Evolutionary conservation across 306 rosid genomes (phyloP).

Genomic region (Lupinus albus): DNA sequence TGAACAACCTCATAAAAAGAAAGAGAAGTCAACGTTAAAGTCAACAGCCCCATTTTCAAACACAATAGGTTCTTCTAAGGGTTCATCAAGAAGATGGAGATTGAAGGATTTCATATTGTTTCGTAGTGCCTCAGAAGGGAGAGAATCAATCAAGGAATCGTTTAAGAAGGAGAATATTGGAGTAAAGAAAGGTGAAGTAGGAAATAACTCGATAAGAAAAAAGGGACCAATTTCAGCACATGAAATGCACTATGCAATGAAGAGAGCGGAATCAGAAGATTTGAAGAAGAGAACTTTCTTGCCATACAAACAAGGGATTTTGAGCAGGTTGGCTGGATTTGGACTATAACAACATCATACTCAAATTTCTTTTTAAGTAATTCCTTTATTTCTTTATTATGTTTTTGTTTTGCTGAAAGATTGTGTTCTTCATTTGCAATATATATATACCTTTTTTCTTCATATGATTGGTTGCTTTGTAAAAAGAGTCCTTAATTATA

Average conservation of each 20-base stretch:
- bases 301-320: constrained; percentile 85
- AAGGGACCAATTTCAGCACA: constrained; percentile 62
- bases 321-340: constrained; percentile 76
- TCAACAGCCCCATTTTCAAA: not conserved
- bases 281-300: constrained; percentile 82
- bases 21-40: constrained; percentile 5
- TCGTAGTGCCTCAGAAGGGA: constrained; percentile 90
- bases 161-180: constrained; percentile 52
- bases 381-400: not conserved
- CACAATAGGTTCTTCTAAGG: constrained; percentile 40
- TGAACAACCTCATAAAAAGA: constrained; percentile 34
- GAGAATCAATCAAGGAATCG: constrained; percentile 67
- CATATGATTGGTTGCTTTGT: not conserved
- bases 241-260: constrained; percentile 71
- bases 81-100: constrained; percentile 67
- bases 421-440: not conserved
- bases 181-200: constrained; percentile 54
- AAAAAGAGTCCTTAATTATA: not conserved
- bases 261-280: constrained; percentile 73
- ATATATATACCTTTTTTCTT: not conserved
- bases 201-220: constrained; percentile 52
- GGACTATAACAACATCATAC: constrained; percentile 46
- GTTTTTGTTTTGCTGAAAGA: not conserved
- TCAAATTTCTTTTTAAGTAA: constrained; percentile 15
- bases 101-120: constrained; percentile 71